Conservation (phyloP, 2,329 filamentous ascomycete species). For the Cephalotrichum gorgonifer region DNA sequence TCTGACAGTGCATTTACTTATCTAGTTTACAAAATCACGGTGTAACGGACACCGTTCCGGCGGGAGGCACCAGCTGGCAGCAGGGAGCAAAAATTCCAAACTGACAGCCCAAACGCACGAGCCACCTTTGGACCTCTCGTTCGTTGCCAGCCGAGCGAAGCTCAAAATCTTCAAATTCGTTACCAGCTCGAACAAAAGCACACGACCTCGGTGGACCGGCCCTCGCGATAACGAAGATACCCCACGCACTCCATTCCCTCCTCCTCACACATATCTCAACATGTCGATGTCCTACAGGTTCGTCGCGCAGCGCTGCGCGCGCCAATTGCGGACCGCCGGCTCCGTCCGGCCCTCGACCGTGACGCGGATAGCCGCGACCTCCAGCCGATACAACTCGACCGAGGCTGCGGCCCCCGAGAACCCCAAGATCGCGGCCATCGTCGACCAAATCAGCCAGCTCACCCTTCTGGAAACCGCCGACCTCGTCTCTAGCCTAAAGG, state of each 20-base stretch:
- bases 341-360: conserved; percentile 37
- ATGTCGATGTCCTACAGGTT: conserved; percentile 56
- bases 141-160: background rate
- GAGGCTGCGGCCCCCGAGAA: conserved; percentile 56
- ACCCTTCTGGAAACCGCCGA: conserved; percentile 96
- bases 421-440: conserved; percentile 89
- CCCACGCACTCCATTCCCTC: conserved; percentile 7
- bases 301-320: conserved; percentile 54
- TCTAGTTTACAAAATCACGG: background rate
- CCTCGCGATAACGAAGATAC: conserved; percentile 3
- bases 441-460: conserved; percentile 98
- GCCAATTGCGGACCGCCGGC: conserved; percentile 38
- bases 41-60: background rate
- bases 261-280: conserved; percentile 6
- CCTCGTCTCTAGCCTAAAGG: conserved; percentile 90
- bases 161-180: conserved; percentile 8
- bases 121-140: conserved; percentile 1
- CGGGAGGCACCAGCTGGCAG: background rate
- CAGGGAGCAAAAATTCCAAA: background rate
- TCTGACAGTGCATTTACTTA: conserved; percentile 1
- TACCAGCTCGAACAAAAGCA: background rate
- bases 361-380: conserved; percentile 30
- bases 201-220: conserved; percentile 1
- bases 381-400: conserved; percentile 80
- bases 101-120: conserved; percentile 3